Percentiles rank a stretch among this genome's conserved stretches.
phyloP scores from a whole-genome alignment of 2,329 filamentous ascomycete species.

The Colletotrichum sp. region DNA sequence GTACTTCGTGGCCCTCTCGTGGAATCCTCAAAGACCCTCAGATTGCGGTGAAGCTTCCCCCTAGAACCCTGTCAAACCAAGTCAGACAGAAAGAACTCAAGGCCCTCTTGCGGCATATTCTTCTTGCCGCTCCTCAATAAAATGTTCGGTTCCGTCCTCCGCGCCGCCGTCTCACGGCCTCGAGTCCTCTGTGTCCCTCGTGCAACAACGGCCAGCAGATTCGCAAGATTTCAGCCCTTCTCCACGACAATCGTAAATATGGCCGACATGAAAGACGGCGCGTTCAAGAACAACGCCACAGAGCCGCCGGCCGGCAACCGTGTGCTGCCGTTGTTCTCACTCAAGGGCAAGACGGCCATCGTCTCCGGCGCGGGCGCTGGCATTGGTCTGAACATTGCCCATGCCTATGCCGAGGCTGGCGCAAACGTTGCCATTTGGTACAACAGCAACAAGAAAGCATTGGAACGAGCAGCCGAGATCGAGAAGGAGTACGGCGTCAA shows the following conservation, averaged over 20 bases:
- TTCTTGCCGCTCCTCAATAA: background rate
- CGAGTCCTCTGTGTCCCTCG: conserved; percentile 5
- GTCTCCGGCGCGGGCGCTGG: conserved; percentile 71
- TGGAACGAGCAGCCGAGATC: conserved; percentile 66
- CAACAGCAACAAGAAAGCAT: conserved; percentile 70
- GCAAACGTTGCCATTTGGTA: conserved; percentile 78
- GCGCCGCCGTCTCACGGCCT: conserved; percentile 10
- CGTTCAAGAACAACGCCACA: conserved; percentile 64
- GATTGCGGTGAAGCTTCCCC: conserved; percentile 13
- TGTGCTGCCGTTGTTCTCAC: conserved; percentile 70
- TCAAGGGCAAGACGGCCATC: conserved; percentile 73
- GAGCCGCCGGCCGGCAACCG: conserved; percentile 48
- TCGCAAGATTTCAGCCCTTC: conserved; percentile 12
- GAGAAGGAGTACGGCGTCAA: conserved; percentile 71
- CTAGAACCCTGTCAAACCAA: conserved; percentile 11
- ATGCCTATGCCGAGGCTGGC: conserved; percentile 71
- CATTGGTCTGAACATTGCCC: conserved; percentile 69
- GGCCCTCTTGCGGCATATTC: conserved; percentile 11
- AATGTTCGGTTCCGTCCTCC: conserved; percentile 18
- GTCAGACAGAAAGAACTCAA: background rate
- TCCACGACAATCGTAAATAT: conserved; percentile 27
- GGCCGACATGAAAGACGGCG: conserved; percentile 49
- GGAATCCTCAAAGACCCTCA: conserved; percentile 3
- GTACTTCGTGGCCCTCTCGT: background rate
- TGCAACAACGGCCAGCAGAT: background rate